Evolutionary conservation across 768 basidiomycete genomes (phyloP).

Genomic region (Rickenella mellea): DNA sequence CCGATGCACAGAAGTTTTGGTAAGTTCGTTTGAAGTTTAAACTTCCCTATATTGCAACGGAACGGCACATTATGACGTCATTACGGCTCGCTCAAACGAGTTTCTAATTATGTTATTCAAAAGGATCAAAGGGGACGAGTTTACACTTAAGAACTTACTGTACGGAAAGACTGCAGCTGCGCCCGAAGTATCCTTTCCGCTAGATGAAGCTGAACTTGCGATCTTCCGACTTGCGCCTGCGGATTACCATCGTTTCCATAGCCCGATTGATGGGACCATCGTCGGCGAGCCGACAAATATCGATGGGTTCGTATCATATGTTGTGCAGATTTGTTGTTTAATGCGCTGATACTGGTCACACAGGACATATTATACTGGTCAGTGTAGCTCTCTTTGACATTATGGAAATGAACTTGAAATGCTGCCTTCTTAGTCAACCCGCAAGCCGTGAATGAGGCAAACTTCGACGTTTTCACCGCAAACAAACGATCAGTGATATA

Average conservation of each 20-base stretch:
- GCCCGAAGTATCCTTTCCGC: conserved; percentile 29
- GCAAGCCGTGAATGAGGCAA: conserved; percentile 61
- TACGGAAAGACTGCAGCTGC: conserved; percentile 20
- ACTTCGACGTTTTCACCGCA: conserved; percentile 56
- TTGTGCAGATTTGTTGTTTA: too few species aligned
- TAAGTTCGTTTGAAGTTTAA: conserved; percentile 19
- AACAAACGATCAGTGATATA: conserved; percentile 51
- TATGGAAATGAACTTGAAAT: background rate
- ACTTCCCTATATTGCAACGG: background rate
- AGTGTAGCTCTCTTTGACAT: conserved; percentile 2
- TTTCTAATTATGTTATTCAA: background rate
- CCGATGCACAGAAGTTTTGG: conserved; percentile 63
- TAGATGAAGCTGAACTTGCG: conserved; percentile 38
- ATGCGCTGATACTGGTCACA: background rate
- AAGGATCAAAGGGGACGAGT: conserved; percentile 63
- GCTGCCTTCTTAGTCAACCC: conserved; percentile 47
- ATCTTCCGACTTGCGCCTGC: conserved; percentile 71
- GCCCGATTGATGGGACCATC: conserved; percentile 46
- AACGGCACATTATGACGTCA: background rate
- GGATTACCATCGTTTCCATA: conserved; percentile 78
- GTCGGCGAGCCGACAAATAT: conserved; percentile 36
- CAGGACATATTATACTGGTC: conserved; percentile 49
- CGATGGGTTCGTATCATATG: conserved; percentile 31
- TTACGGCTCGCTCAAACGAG: background rate
- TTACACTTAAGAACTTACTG: conserved; percentile 56